Evolutionary conservation across 495 filamentous ascomycete species (phyloP), one percentile per base, ranked within the genome.

Genomic region (Chaetomium cochliodes): DNA sequence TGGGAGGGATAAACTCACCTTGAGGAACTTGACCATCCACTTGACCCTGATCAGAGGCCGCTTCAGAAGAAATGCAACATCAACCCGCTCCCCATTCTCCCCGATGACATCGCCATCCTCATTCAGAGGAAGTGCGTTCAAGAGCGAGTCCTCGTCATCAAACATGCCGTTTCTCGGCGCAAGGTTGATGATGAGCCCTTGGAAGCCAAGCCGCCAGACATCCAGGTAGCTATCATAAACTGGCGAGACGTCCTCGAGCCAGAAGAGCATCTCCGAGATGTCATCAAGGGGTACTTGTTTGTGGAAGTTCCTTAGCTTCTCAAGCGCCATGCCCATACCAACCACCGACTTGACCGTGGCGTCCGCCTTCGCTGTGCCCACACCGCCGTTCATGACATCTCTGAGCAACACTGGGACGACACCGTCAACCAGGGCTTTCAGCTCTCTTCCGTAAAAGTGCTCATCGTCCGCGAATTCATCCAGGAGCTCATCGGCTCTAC

Each of bases 11-110:
- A 11, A 20, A 70, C 76, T 67, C 74, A 86, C 89, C 78, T 90
- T 92, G 70, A 96, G 85, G 39, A 90, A 90, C 74, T 91, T 96
- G 26, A 87, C 81, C 60, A 98, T 84, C 75, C 92, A 90, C 73
- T 97, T 98, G 59, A 97, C 76, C 56, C 94, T 85, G 16, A 96
- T 89, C 47, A 98, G 78, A 3, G 94, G 94, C 57, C 93, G 81
- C 74, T 96, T 97, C 47, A 98, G 80, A 22, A 99, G 78, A 72
- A 91, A 96, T 13, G 93, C 94, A 62, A 99, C 94, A 78, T 98
- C 93, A 54, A 96, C 94, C 57, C 90, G 88, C 73, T 96, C 92
- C 0, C 92, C 93, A 60, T 94, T 83, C 42, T 84, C 84, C 52
- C 89, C 85, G 44, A 93, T 77, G 5, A 96, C 80, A 72, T 93